Evolutionary conservation across 2,329 filamentous ascomycete genomes (phyloP), one percentile per base, ranked within the genome.

Genomic region (Coleophoma crateriformis): DNA sequence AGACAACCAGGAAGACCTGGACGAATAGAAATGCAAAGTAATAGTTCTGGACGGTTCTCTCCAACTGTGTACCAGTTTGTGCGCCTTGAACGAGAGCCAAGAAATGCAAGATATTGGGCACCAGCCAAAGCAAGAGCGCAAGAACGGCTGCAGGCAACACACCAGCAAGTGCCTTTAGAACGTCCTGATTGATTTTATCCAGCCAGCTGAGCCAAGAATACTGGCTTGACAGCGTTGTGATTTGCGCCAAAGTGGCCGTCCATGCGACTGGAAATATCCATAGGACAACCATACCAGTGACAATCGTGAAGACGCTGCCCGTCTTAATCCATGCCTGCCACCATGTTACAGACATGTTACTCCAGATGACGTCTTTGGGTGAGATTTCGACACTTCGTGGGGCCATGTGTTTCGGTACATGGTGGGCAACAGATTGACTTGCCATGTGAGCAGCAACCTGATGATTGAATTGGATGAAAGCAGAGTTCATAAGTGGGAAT

Each of bases 371-470:
- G 64, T 97, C 91, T 40, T 85, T 85, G 0, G 94, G 94, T 7
- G 90, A 90, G 43, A 99, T 90, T 64, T 99, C 94, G n/a, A 96
- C 87, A 38, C 88, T 79, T 27, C 94, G 82, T 0, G 94, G 94
- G 1, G 89, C 80, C 94, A 99, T 99, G 42, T 95, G 88, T 59
- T 88, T 88, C 1, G 94, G 94, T 1, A 96, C 68, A 61, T 99
- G 94, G 65, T 97, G 90, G 37, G 87, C 90, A 42, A 95, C 78
- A 44, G 89, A 84, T 66, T 99, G 94, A 65, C 90, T 96, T 50
- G 92, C 94, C 94, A 99, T 97, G 62, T 99, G 94, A 0, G 94
- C 94, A 6, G 92, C 91, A 2, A 96, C 88, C 65, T 99, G 94
- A 63, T 96, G 87, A 63, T 99, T 96, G 76, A 99, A 99, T 65